Evolutionary conservation across 2,329 filamentous ascomycete genomes (phyloP).

Genomic region (Fusarium domesticum): DNA sequence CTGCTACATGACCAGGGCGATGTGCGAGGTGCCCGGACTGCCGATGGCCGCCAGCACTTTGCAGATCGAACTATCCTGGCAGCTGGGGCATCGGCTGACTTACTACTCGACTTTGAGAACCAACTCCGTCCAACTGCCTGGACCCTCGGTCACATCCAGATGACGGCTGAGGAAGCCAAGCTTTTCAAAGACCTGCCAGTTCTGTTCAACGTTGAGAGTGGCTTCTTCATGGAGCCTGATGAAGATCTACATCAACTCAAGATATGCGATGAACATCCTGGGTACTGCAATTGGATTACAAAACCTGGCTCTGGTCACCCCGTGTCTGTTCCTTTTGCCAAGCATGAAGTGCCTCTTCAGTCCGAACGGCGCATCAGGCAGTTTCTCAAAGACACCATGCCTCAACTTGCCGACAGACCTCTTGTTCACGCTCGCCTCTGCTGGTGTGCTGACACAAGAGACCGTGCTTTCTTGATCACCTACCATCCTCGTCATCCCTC

Average conservation of each 20-base stretch:
- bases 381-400: slow-evolving; percentile 10
- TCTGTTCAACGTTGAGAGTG: slow-evolving; percentile 18
- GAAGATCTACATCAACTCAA: slow-evolving; percentile 17
- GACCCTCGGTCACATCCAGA: slow-evolving; percentile 16
- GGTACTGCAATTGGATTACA: slow-evolving; percentile 15
- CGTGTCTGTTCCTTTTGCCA: slow-evolving; percentile 12
- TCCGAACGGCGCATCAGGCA: slow-evolving; percentile 9
- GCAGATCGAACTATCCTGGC: slow-evolving; percentile 8
- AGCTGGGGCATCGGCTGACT: slow-evolving; percentile 7
- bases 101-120: slow-evolving; percentile 20
- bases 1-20: slow-evolving; percentile 7
- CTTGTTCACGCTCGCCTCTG: slow-evolving; percentile 16
- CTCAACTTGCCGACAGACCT: slow-evolving; percentile 10
- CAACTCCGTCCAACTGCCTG: slow-evolving; percentile 15
- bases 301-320: slow-evolving; percentile 1
- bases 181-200: slow-evolving; percentile 12
- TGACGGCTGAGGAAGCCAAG: slow-evolving; percentile 9
- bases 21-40: slow-evolving; percentile 11
- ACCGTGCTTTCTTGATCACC: slow-evolving; percentile 15
- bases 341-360: slow-evolving; percentile 13
- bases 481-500: slow-evolving; percentile 16
- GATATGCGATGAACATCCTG: slow-evolving; percentile 19
- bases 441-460: slow-evolving; percentile 17
- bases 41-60: slow-evolving; percentile 7
- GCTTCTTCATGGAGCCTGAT: slow-evolving; percentile 21